Evolutionary conservation across 2,329 filamentous ascomycete species (phyloP), one percentile per base, ranked within the genome.

Genomic region (Botrytis hyacinthi): DNA sequence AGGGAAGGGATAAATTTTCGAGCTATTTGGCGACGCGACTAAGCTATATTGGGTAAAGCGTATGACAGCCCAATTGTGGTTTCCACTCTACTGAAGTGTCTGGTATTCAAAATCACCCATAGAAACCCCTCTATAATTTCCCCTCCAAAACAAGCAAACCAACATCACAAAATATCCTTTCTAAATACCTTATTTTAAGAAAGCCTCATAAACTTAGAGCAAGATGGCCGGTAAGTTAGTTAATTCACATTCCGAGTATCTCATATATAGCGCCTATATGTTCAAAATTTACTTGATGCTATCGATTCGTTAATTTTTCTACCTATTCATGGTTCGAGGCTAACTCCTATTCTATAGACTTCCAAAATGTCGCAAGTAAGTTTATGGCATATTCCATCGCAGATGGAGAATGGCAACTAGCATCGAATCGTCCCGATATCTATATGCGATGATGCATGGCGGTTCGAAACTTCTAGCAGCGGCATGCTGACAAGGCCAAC

Each of bases 341-440:
- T 79, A 76, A 79, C 75, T 63, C 26, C 32, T 59, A 46, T 42
- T 71, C 37, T 42, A 67, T 73, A 84, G 83, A 83, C 80, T 84
- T 84, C 77, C 67, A 77, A 73, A 77, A 78, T 65, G 79, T 85
- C 75, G 84, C 84, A 78, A 81, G 84, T 85, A 81, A 77, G 83
- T 75, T 57, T 32, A 32, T 20, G 35, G 16, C 54, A 54, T 40
- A 16, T 70, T 51, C 60, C 46, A 57, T 44, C 32, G 26, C 60
- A 22, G n/a, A 6, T 48, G 20, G 3, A 32, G n/a, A 32, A 22
- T 26, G 8, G 35, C 35, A 66, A 12, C 29, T 7, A 4, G 10
- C 20, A 32, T 46, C 37, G 20, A 46, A n/a, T 22, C 70, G 29
- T 71, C 32, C 37, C 26, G n/a, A 4, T n/a, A 16, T 35, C 32